phyloP scores from a whole-genome alignment of 305 asterid species.

The Fraxinus velutina region DNA sequence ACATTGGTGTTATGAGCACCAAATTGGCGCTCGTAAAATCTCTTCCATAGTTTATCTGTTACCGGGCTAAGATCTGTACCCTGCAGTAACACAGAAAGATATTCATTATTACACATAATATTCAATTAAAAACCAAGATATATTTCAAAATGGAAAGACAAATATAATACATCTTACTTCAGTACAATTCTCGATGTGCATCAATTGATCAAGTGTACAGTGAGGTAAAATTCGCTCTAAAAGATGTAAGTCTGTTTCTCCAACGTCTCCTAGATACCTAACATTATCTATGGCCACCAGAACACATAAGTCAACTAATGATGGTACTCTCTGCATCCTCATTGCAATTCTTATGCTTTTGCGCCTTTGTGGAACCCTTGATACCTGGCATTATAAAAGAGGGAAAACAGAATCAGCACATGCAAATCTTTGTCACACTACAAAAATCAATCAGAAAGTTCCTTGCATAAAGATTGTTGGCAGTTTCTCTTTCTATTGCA shows the following conservation, averaged over 20 bases:
- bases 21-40: slow-evolving; percentile 53
- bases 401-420: not conserved
- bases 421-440: not conserved
- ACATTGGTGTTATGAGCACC: slow-evolving; percentile 44
- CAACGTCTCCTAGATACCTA: slow-evolving; percentile 84
- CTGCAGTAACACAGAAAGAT: slow-evolving; percentile 39
- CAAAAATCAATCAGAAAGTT: not conserved
- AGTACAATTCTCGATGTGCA: slow-evolving; percentile 62
- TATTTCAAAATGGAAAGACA: slow-evolving; percentile 5
- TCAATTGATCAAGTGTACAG: slow-evolving; percentile 68
- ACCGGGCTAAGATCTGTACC: slow-evolving; percentile 81
- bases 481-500: not conserved
- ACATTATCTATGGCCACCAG: slow-evolving; percentile 64
- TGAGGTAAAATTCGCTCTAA: slow-evolving; percentile 75
- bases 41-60: slow-evolving; percentile 69
- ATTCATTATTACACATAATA: not conserved
- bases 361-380: slow-evolving; percentile 29
- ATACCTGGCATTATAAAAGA: not conserved
- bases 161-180: slow-evolving; percentile 22
- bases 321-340: slow-evolving; percentile 43
- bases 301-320: slow-evolving; percentile 82
- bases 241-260: slow-evolving; percentile 68
- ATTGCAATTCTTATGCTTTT: not conserved
- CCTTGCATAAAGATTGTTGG: not conserved
- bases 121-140: not conserved